Evolutionary conservation across 768 basidiomycete species (phyloP).

Genomic region (Mycena floridula): DNA sequence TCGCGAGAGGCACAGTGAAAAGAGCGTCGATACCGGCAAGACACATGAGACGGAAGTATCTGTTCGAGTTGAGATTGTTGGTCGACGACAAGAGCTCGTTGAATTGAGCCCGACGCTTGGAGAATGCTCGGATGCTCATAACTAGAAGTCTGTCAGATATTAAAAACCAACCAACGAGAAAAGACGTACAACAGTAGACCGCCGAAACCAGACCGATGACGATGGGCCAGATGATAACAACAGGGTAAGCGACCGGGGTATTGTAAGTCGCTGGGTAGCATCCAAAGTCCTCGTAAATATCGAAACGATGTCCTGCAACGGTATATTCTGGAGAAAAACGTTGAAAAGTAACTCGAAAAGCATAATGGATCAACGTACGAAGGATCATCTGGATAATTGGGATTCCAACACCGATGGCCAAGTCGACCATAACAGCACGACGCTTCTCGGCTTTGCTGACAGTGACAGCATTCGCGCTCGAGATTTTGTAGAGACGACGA

Average conservation of each 20-base stretch:
- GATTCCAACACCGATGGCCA: conserved; percentile 47
- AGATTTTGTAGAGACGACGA: conserved; percentile 58
- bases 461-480: conserved; percentile 43
- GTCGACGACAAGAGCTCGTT: conserved; percentile 30
- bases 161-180: neutral
- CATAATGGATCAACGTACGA: conserved; percentile 25
- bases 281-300: conserved; percentile 54
- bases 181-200: conserved; percentile 25
- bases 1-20: conserved; percentile 38
- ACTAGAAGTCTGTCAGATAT: conserved; percentile 8
- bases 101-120: conserved; percentile 34
- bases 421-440: conserved; percentile 42
- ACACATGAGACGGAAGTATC: conserved; percentile 54
- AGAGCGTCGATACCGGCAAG: conserved; percentile 42
- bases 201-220: conserved; percentile 34
- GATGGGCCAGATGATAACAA: conserved; percentile 37
- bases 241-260: conserved; percentile 35
- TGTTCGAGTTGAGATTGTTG: conserved; percentile 36
- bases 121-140: conserved; percentile 35
- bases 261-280: conserved; percentile 47
- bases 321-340: conserved; percentile 32
- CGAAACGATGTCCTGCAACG: conserved; percentile 52
- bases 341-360: conserved; percentile 4
- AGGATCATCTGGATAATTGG: conserved; percentile 43
- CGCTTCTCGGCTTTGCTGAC: conserved; percentile 46